Conservation (phyloP, 2,329 filamentous ascomycete genomes). For the Xylaria sp. region DNA sequence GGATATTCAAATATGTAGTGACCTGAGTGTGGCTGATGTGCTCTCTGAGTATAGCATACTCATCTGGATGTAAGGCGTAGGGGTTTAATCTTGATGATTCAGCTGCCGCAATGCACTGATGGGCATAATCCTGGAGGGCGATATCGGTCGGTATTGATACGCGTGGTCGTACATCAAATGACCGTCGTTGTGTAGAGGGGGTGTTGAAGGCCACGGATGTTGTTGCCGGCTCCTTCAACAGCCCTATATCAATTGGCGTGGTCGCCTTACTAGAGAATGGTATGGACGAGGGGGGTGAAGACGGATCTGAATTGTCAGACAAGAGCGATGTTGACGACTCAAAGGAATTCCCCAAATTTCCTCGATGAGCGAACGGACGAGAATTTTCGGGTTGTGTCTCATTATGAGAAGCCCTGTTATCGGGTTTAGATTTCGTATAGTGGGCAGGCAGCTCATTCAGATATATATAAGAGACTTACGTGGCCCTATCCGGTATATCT, state of each 20-base stretch:
- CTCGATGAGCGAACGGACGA: constrained; percentile 22
- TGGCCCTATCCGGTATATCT: constrained; percentile 35
- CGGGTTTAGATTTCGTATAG: constrained; percentile 40
- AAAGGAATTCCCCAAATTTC: constrained; percentile 49
- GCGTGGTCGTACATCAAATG: constrained; percentile 74
- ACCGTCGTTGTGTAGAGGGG: constrained; percentile 48
- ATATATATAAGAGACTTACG: constrained; percentile 45
- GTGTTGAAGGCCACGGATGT: constrained; percentile 35
- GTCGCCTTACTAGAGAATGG: constrained; percentile 70
- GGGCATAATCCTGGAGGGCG: constrained; percentile 81
- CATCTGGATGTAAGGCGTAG: constrained; percentile 85
- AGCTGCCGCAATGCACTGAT: constrained; percentile 89
- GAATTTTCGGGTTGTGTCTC: constrained; percentile 34
- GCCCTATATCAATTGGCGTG: constrained; percentile 64
- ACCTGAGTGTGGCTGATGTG: constrained; percentile 90
- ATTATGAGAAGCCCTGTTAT: constrained; percentile 47
- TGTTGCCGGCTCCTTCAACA: constrained; percentile 48
- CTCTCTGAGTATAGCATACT: constrained; percentile 82
- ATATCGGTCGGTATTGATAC: constrained; percentile 86
- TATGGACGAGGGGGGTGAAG: constrained; percentile 62
- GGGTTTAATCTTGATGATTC: constrained; percentile 91
- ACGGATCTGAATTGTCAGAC: constrained; percentile 67
- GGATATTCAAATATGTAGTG: constrained; percentile 94
- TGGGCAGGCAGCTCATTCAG: constrained; percentile 19
- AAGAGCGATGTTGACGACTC: constrained; percentile 64